phyloP scores from a whole-genome alignment of 768 basidiomycete species.

The Gymnopilus dilepis region DNA sequence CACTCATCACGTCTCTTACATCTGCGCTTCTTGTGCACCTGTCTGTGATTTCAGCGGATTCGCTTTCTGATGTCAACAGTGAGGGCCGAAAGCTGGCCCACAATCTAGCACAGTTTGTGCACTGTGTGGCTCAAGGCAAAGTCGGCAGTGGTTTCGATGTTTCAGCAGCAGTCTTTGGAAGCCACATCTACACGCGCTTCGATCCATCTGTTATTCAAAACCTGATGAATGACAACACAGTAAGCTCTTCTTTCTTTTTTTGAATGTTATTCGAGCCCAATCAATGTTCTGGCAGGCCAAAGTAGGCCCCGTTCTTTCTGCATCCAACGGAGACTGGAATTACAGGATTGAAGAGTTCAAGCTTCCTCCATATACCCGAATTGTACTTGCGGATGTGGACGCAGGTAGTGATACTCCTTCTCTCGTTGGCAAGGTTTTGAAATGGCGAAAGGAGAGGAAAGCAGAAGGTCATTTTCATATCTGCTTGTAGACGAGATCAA shows the following conservation, averaged over 20 bases:
- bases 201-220: conserved; percentile 69
- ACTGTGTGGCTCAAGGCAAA: conserved; percentile 97
- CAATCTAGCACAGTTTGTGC: conserved; percentile 92
- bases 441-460: conserved; percentile 78
- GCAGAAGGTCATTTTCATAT: conserved; percentile 50
- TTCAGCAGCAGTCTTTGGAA: conserved; percentile 91
- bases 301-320: conserved; percentile 60
- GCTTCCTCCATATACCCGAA: conserved; percentile 81
- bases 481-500: not conserved
- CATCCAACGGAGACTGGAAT: conserved; percentile 77
- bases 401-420: conserved; percentile 96
- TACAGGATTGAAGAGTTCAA: conserved; percentile 69
- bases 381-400: conserved; percentile 95
- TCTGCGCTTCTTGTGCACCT: conserved; percentile 84
- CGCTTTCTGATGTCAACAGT: conserved; percentile 48
- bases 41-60: conserved; percentile 56
- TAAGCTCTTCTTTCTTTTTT: conserved; percentile 32
- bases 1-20: conserved; percentile 94
- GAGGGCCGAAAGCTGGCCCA: conserved; percentile 73
- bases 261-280: conserved; percentile 6
- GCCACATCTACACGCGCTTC: conserved; percentile 92
- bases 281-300: conserved; percentile 29
- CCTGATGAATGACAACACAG: conserved; percentile 63
- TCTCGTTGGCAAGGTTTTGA: conserved; percentile 88
- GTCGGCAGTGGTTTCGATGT: conserved; percentile 98